Base-by-base conservation (phyloP, 257 asterid genomes). In the Cinchona pubescens region DNA sequence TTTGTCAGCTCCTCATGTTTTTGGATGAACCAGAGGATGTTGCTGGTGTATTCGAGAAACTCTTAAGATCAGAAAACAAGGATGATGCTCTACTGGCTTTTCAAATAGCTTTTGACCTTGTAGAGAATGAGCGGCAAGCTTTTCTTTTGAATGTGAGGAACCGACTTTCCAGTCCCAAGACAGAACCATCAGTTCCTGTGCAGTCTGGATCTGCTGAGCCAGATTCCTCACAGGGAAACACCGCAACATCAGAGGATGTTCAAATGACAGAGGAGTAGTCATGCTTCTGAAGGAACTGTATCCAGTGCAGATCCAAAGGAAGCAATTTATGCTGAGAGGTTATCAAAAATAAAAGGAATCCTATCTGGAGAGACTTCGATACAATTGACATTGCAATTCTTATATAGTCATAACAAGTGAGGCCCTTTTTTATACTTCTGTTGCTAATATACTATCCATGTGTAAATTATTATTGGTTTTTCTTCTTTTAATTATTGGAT, bases 1-100 rank as follows among this genome's bases (percentile, higher is more conserved):
- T 91, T 75, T 95, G 99, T 68, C 99, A 95, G 85, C 90, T 96
- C 62, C 92, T 95, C 71, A 95, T 95, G 99, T 95, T 91, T 81
- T 75, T 95, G 79, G 98, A 95, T 64, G 96, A 90, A 71, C 92
- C 97, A 12, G 90, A 90, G 74, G 90, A 86, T 40, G 98, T 93
- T 29, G 88, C 96, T 30, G 83, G 76, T 80, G 86, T 95, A 81
- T 88, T 95, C 71, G 97, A 90, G 87, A 95, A 86, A 76, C 93
- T 92, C 61, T 76, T 95, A 55, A 78, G 85, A 84, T 92, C 96
- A 40, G 96, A 89, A 60, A 81, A 85, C 71, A 79, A 79, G 70
- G 97, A 95, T 49, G 99, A 91, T 79, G 94, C 97, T 61, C 80
- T 95, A 42, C 72, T 95, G 88, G 96, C 97, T 64, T 90, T 87